Evolutionary conservation across 2,329 filamentous ascomycete genomes (phyloP), one percentile per base, ranked within the genome.

Genomic region (Colletotrichum acutatum): DNA sequence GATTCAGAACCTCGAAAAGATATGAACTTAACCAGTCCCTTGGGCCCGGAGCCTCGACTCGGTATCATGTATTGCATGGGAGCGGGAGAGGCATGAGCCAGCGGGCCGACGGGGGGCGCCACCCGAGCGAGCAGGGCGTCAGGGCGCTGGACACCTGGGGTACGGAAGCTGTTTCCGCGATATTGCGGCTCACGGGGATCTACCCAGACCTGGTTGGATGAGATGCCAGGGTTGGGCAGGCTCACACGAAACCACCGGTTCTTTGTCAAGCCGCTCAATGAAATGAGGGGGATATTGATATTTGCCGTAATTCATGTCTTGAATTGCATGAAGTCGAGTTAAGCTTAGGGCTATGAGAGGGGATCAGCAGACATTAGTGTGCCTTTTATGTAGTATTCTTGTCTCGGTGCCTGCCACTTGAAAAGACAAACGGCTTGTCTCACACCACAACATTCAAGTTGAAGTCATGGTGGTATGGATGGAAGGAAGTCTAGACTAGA

Each of bases 111-210:
- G 56, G 56, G 54, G 32, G 62, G 46, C 8, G 54, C 56, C 58
- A 59, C 46, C 58, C 65, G 77, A 78, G 63, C 76, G 80, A 63
- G 78, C 72, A 86, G 84, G 68, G 83, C 80, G 54, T 79, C 75
- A 62, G 77, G 78, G 64, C 79, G 75, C 63, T 60, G 63, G 56
- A 61, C 63, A 22, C 62, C 63, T 67, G 57, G 68, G 62, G 63
- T 56, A 49, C 68, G 68, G 63, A 61, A 61, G 46, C n/a, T 22
- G 56, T 66, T 61, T 71, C 63, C 68, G 54, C 62, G 32, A 56
- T 34, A 62, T 61, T 67, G 62, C 56, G 46, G 63, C 63, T 71
- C 68, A 61, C 46, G 68, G 62, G 62, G 66, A 64, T 64, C 46
- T 72, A 65, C 46, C 59, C 12, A n/a, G 66, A 28, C 28, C 24